Base-by-base conservation (phyloP, 1,284 basidiomycete genomes). In the Macrocybe sp. region DNA sequence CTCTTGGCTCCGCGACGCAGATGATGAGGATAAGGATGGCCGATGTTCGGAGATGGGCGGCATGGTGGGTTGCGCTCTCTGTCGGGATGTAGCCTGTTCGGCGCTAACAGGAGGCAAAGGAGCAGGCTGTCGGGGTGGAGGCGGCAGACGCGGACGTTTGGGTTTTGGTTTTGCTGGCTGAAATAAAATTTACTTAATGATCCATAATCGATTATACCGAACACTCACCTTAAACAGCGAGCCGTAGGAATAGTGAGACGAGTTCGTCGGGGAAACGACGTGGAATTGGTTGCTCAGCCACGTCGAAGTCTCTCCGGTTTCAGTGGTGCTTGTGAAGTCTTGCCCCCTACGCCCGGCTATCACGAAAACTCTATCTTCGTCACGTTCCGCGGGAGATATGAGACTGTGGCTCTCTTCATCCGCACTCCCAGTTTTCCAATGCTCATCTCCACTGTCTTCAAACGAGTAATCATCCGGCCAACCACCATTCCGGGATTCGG, bases 21-120 rank as follows among this genome's bases (percentile, higher is more conserved):
- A 22, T 3, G 22, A 22, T 22, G 22, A 22, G 4, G 22, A 22
- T 22, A 4, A 22, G 22, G 22, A 22, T 22, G 22, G 22, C 22
- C 22, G 22, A 22, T 22, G 22, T 22, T 22, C 22, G 22, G 22
- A 22, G 22, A 22, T 22, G 22, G 22, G 22, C 22, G 22, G 22
- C 22, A 22, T 22, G 22, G 4, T 4, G 22, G 22, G 22, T 22
- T 22, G 22, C 22, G 22, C 22, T 22, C 22, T 3, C 22, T 3
- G 22, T 22, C 22, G 22, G 22, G 22, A 22, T 22, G 22, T 22
- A 22, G 22, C 22, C 22, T 22, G 22, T 22, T 22, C 22, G 42
- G 54, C 46, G 10, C 52, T 40, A 4, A 32, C 28, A 8, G 62
- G 64, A 6, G 65, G 63, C 22, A 52, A n/a, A 10, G 65, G 66